Evolutionary conservation across 257 asterid species (phyloP).

Genomic region (Leptodermis oblonga): DNA sequence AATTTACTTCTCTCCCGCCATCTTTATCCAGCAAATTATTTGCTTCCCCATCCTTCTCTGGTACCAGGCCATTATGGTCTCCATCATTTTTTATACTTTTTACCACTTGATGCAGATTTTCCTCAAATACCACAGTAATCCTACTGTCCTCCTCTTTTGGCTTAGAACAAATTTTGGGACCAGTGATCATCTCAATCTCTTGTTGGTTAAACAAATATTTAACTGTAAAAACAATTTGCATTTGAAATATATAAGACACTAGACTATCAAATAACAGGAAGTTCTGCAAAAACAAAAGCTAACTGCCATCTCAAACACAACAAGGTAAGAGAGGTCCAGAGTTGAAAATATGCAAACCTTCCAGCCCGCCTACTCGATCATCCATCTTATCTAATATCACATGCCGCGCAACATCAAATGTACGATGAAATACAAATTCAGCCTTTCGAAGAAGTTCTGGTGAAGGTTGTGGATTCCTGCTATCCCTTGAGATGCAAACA

Average conservation of each 20-base stretch:
- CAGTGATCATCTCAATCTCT: conserved; percentile 24
- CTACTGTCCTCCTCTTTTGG: conserved; percentile 20
- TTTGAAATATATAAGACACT: conserved; percentile 31
- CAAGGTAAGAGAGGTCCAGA: not conserved
- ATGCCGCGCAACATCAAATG: conserved; percentile 62
- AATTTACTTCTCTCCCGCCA: not conserved
- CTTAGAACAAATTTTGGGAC: conserved; percentile 26
- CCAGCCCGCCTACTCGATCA: conserved; percentile 69
- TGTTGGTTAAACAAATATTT: conserved; percentile 61
- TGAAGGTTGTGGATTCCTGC: conserved; percentile 79
- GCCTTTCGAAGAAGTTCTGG: conserved; percentile 59
- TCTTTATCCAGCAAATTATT: not conserved
- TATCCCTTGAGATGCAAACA: conserved; percentile 66
- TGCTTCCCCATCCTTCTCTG: not conserved
- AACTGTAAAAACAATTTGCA: conserved; percentile 56
- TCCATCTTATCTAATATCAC: conserved; percentile 46
- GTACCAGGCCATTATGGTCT: not conserved
- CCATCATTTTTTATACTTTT: not conserved
- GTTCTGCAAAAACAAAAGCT: not conserved
- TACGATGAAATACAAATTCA: conserved; percentile 64
- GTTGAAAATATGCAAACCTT: conserved; percentile 45
- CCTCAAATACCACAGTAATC: conserved; percentile 18
- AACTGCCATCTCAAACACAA: not conserved
- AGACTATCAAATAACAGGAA: not conserved
- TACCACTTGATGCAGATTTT: not conserved